Evolutionary conservation across 768 basidiomycete genomes (phyloP).

Genomic region (Lactarius trivialis): DNA sequence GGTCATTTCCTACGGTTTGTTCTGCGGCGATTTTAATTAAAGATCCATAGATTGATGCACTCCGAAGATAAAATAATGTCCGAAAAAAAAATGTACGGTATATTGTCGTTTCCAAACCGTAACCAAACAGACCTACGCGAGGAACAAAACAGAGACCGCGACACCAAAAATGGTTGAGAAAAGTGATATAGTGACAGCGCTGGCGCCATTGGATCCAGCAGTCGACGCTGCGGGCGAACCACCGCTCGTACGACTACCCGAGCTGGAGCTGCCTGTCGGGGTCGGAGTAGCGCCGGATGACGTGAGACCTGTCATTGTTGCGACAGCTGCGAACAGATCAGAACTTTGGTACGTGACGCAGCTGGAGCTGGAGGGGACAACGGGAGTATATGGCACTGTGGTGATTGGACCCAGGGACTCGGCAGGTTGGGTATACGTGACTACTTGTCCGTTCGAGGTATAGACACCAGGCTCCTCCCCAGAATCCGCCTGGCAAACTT

Average conservation of each 20-base stretch:
- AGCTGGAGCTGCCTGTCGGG: not conserved
- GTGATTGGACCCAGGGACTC: conserved; percentile 42
- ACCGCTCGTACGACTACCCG: not conserved
- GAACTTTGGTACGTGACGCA: conserved; percentile 36
- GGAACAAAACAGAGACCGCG: conserved; percentile 16
- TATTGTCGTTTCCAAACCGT: too few species aligned
- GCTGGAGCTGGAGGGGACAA: conserved; percentile 37
- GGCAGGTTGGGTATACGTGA: conserved; percentile 43
- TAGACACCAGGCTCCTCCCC: conserved; percentile 54
- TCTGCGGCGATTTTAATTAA: too few species aligned
- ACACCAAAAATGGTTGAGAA: conserved; percentile 15
- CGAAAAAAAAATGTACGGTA: not conserved
- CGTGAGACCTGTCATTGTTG: too few species aligned
- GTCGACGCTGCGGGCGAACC: conserved; percentile 2
- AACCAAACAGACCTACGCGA: conserved; percentile 8
- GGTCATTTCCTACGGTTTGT: too few species aligned
- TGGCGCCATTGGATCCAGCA: conserved; percentile 10
- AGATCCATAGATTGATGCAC: not conserved
- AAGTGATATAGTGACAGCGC: conserved; percentile 5
- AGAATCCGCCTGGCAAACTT: conserved; percentile 59
- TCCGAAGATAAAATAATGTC: not conserved
- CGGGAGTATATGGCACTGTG: conserved; percentile 39
- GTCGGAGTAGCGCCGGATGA: not conserved
- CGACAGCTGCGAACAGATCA: conserved; percentile 31
- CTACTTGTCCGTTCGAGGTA: conserved; percentile 34